phyloP scores from a whole-genome alignment of 148 eudicot genomes.

The Silene uniflora region DNA sequence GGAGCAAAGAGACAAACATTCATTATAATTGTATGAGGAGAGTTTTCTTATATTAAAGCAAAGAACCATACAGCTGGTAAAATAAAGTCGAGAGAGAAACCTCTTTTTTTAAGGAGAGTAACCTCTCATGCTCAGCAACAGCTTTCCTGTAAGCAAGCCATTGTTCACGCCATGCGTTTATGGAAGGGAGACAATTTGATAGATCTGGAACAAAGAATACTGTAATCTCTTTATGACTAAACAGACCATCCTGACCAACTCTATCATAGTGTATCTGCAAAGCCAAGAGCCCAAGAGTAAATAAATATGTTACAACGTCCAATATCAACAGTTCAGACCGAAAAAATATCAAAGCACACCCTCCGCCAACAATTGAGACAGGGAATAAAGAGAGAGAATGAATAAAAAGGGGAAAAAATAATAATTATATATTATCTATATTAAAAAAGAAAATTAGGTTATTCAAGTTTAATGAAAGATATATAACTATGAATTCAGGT shows the following conservation, averaged over 20 bases:
- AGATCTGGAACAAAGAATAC: slow-evolving; percentile 86
- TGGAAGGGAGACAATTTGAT: slow-evolving; percentile 79
- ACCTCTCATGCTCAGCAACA: slow-evolving; percentile 63
- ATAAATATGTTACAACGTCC: not conserved
- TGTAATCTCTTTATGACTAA: slow-evolving; percentile 90
- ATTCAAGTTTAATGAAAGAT: too few species aligned
- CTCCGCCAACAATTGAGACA: too few species aligned
- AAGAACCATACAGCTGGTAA: not conserved
- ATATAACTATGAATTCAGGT: too few species aligned
- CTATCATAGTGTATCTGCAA: slow-evolving; percentile 94
- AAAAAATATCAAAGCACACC: too few species aligned
- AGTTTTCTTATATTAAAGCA: not conserved
- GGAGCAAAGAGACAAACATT: not conserved
- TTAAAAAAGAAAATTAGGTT: too few species aligned
- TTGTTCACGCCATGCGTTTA: slow-evolving; percentile 78
- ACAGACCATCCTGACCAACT: slow-evolving; percentile 83
- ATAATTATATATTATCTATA: too few species aligned
- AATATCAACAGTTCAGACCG: too few species aligned
- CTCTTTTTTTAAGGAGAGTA: slow-evolving; percentile 47
- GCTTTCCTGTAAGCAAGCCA: slow-evolving; percentile 79
- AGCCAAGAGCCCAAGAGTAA: slow-evolving; percentile 4
- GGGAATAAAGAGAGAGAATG: too few species aligned
- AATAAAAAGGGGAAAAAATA: too few species aligned
- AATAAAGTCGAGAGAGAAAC: slow-evolving; percentile 29
- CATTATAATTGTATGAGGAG: not conserved